A percentile compares a stretch with the other conserved stretches of the same genome.
These are phyloP conservation scores for Amylostereum chailletii DNA, from an alignment of 1,284 basidiomycete species.

Conservation along the genomic window DNA sequence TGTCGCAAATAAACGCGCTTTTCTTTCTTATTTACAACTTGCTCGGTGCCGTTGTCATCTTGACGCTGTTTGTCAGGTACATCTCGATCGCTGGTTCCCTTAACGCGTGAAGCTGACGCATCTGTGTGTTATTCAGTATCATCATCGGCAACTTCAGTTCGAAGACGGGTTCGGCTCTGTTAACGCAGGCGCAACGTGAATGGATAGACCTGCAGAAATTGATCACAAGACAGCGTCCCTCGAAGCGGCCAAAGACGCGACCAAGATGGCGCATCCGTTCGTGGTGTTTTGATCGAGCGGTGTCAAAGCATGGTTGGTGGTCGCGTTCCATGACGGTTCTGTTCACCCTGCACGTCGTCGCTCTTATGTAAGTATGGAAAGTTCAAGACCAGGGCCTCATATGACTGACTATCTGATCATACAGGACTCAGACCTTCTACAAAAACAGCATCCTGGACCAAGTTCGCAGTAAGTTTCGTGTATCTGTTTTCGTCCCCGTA, in stretches of 20 bases:
- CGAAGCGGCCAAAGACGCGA: slow-evolving; percentile 63
- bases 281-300: slow-evolving; percentile 92
- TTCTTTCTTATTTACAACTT: slow-evolving; percentile 95
- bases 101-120: background rate
- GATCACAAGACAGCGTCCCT: slow-evolving; percentile 82
- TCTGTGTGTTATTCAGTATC: slow-evolving; percentile 44
- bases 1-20: slow-evolving; percentile 75
- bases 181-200: slow-evolving; percentile 86
- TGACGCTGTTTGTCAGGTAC: slow-evolving; percentile 84
- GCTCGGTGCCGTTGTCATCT: slow-evolving; percentile 84
- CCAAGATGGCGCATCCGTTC: slow-evolving; percentile 51
- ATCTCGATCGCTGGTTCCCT: slow-evolving; percentile 11
- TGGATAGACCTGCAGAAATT: slow-evolving; percentile 94
- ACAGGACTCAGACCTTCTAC: slow-evolving; percentile 76
- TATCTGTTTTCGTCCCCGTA: background rate
- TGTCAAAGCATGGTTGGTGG: slow-evolving; percentile 95
- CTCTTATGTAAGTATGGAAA: slow-evolving; percentile 62
- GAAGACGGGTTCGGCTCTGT: slow-evolving; percentile 75
- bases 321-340: slow-evolving; percentile 74
- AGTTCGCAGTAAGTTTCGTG: slow-evolving; percentile 51
- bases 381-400: background rate
- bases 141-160: slow-evolving; percentile 93
- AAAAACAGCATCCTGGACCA: slow-evolving; percentile 46
- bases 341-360: slow-evolving; percentile 80
- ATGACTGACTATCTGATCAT: slow-evolving; percentile 7